Conservation (phyloP, 768 basidiomycete species). For the Phylloporus scabripes region DNA sequence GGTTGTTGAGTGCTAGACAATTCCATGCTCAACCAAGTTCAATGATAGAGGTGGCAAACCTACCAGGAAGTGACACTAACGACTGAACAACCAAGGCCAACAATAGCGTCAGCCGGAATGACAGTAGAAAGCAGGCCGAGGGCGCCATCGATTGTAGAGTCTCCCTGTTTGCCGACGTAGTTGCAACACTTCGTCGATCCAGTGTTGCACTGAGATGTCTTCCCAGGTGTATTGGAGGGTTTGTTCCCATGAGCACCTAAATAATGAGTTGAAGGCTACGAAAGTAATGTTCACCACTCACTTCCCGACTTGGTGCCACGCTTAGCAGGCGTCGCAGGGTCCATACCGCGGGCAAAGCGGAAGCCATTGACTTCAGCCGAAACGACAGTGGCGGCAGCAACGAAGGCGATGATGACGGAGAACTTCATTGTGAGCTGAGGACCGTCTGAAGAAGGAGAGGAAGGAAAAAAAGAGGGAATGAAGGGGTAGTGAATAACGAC, state of each 20-base stretch:
- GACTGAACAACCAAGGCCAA: slow-evolving; percentile 35
- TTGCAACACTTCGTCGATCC: slow-evolving; percentile 22
- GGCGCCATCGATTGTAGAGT: background rate
- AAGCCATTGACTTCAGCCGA: slow-evolving; percentile 48
- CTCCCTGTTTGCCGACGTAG: no score
- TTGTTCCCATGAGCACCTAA: slow-evolving; percentile 32
- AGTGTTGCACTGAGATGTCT: slow-evolving; percentile 15
- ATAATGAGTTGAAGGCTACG: background rate
- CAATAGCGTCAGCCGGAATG: background rate
- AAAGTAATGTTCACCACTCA: slow-evolving; percentile 12
- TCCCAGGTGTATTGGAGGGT: background rate
- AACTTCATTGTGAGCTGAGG: slow-evolving; percentile 25
- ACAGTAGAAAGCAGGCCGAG: background rate
- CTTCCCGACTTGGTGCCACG: slow-evolving; percentile 31
- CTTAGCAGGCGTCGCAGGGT: slow-evolving; percentile 40
- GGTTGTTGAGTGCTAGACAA: slow-evolving; percentile 28
- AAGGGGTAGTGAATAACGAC: background rate
- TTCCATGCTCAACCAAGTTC: background rate
- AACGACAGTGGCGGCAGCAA: slow-evolving; percentile 33
- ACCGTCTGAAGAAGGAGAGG: background rate
- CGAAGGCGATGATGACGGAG: slow-evolving; percentile 31
- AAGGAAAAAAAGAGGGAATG: background rate
- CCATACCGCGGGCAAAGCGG: slow-evolving; percentile 50
- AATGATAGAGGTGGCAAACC: background rate
- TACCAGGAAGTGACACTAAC: no score